Conservation (phyloP, 768 basidiomycete species). For the Russula sp. region DNA sequence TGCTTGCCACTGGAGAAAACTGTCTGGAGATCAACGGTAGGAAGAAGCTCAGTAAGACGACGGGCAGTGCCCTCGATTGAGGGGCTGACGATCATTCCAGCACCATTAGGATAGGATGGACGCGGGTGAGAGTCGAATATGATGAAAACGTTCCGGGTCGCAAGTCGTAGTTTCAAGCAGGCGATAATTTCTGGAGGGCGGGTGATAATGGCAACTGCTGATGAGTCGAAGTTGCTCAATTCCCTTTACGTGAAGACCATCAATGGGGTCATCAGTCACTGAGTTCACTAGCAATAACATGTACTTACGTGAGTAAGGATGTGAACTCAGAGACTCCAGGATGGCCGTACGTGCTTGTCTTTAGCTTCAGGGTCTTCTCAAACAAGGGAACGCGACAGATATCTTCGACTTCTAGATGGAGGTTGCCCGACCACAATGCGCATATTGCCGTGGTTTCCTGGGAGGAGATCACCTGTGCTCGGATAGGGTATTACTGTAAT, state of each 20-base stretch:
- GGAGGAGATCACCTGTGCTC: neutral
- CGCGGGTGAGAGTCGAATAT: conserved; percentile 70
- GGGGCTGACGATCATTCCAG: conserved; percentile 54
- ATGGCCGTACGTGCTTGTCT: conserved; percentile 39
- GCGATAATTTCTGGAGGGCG: conserved; percentile 69
- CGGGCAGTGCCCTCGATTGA: conserved; percentile 45
- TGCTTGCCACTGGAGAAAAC: conserved; percentile 58
- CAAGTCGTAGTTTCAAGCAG: conserved; percentile 42
- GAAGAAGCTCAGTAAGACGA: conserved; percentile 48
- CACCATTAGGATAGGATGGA: conserved; percentile 53
- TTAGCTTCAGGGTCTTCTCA: conserved; percentile 39
- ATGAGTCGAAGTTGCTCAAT: conserved; percentile 31
- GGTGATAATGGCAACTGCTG: conserved; percentile 54
- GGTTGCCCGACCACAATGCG: conserved; percentile 49
- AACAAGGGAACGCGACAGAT: conserved; percentile 52
- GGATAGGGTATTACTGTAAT: neutral
- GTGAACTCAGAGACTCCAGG: conserved; percentile 43
- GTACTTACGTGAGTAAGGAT: conserved; percentile 35
- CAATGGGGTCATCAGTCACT: neutral
- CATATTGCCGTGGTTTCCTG: conserved; percentile 61
- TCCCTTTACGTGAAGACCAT: conserved; percentile 29
- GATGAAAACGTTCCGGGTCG: conserved; percentile 43
- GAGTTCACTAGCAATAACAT: neutral
- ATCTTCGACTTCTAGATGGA: conserved; percentile 57
- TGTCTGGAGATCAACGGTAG: conserved; percentile 48